These are phyloP conservation scores for Raddia distichophylla DNA, from an alignment of 176 grass and related monocot genomes.

Conservation along the genomic window DNA sequence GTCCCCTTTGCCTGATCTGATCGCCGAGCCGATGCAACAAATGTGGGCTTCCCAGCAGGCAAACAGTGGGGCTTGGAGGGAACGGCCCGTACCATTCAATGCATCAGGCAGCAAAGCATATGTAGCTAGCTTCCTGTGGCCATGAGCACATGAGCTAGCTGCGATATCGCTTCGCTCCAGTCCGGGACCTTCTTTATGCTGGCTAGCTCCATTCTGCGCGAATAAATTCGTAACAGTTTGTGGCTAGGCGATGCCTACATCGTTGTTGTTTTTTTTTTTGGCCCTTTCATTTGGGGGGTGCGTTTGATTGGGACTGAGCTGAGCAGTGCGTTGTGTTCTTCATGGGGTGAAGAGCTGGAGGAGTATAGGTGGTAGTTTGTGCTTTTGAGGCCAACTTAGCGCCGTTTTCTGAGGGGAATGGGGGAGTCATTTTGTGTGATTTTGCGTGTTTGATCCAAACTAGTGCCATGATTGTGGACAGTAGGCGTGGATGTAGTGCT, in stretches of 20 bases:
- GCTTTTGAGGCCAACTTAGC: background rate
- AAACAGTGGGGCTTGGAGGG: slow-evolving; percentile 35
- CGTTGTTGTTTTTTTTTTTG: background rate
- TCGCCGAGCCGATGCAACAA: background rate
- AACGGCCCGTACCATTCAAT: slow-evolving; percentile 23
- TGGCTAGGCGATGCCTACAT: background rate
- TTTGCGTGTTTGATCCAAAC: slow-evolving; percentile 9
- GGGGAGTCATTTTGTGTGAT: background rate
- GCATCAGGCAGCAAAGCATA: background rate
- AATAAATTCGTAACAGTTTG: background rate
- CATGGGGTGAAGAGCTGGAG: background rate
- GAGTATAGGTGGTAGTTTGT: background rate
- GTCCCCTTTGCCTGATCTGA: background rate
- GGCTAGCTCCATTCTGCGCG: background rate
- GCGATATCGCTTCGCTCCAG: background rate
- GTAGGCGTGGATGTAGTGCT: background rate
- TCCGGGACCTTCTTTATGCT: background rate
- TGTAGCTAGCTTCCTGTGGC: background rate
- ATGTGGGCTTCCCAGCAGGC: slow-evolving; percentile 20
- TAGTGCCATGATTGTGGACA: background rate
- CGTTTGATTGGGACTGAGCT: background rate
- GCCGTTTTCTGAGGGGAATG: background rate
- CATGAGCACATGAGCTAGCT: background rate
- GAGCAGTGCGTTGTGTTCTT: background rate
- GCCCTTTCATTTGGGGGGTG: background rate